Percentiles rank a stretch among this genome's conserved stretches.
phyloP scores from a whole-genome alignment of 2,329 filamentous ascomycete species.

The Aspergillus neoniger region DNA sequence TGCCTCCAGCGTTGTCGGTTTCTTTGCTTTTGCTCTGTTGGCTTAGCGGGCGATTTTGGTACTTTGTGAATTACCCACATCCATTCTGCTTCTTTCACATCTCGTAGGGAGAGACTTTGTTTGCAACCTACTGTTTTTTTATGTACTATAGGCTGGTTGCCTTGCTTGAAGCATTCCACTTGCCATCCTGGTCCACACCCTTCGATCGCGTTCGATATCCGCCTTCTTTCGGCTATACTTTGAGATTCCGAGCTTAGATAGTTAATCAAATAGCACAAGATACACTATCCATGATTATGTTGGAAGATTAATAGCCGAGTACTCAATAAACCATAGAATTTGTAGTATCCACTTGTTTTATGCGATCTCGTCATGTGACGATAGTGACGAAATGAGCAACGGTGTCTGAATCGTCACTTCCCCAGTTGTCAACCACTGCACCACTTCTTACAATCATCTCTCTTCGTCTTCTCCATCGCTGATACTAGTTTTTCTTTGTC shows the following conservation, averaged over 20 bases:
- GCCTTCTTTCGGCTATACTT: background rate
- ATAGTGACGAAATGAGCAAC: background rate
- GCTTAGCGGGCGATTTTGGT: slow-evolving; percentile 8
- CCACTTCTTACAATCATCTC: background rate
- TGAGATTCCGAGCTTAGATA: background rate
- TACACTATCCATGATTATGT: background rate
- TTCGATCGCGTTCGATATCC: background rate
- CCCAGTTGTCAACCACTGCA: too few species aligned
- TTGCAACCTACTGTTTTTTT: background rate
- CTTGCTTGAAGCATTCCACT: background rate
- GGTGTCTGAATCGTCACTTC: too few species aligned
- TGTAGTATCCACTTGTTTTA: too few species aligned
- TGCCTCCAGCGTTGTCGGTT: slow-evolving; percentile 18
- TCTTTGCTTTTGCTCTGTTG: slow-evolving; percentile 21
- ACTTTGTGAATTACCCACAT: background rate
- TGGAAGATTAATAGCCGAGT: rapidly evolving
- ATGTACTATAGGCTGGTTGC: slow-evolving; percentile 2
- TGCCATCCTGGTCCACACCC: background rate
- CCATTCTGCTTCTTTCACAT: background rate
- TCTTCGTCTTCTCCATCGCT: background rate
- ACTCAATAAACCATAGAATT: background rate
- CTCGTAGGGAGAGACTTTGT: background rate
- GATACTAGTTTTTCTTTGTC: background rate
- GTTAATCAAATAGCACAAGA: background rate
- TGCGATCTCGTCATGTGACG: background rate